These are phyloP conservation scores for Corymbia maculata DNA, from an alignment of 345 rosid species.

Conservation along the genomic window DNA sequence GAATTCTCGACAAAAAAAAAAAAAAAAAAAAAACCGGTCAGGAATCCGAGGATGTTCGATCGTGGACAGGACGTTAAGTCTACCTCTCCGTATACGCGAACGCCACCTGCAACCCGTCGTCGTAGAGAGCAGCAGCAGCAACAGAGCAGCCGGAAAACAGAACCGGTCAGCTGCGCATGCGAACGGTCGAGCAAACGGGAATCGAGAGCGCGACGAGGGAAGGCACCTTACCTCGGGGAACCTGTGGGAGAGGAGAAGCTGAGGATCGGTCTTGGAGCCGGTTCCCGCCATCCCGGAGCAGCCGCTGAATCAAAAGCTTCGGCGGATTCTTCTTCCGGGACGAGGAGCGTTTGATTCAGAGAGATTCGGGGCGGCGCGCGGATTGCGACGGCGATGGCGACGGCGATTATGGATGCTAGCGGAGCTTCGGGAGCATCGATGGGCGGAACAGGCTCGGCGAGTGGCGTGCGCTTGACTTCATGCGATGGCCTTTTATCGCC, in stretches of 20 bases:
- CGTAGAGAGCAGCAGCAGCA: not conserved
- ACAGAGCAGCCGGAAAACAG: not conserved
- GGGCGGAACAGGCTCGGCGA: not conserved
- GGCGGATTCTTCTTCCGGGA: not conserved
- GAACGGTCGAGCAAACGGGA: not conserved
- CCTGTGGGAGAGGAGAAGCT: constrained; percentile 49
- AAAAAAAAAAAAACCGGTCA: not conserved
- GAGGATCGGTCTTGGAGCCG: constrained; percentile 30
- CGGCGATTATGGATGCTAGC: not conserved
- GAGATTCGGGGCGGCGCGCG: not conserved
- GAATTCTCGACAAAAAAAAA: not conserved
- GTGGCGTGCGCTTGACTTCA: not conserved
- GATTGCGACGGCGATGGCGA: not conserved
- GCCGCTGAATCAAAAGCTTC: not conserved
- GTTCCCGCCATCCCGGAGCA: constrained; percentile 18
- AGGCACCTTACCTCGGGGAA: constrained; percentile 41
- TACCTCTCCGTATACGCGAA: constrained; percentile 60
- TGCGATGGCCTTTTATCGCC: not conserved
- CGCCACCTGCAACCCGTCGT: constrained; percentile 18
- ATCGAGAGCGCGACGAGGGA: not conserved
- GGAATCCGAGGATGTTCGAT: not conserved
- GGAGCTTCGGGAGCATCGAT: not conserved
- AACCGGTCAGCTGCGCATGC: not conserved
- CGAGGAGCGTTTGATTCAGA: not conserved
- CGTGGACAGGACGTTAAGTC: not conserved